Evolutionary conservation across 2,329 filamentous ascomycete species (phyloP), one percentile per base, ranked within the genome.

Genomic region (Chaetomium globosum): DNA sequence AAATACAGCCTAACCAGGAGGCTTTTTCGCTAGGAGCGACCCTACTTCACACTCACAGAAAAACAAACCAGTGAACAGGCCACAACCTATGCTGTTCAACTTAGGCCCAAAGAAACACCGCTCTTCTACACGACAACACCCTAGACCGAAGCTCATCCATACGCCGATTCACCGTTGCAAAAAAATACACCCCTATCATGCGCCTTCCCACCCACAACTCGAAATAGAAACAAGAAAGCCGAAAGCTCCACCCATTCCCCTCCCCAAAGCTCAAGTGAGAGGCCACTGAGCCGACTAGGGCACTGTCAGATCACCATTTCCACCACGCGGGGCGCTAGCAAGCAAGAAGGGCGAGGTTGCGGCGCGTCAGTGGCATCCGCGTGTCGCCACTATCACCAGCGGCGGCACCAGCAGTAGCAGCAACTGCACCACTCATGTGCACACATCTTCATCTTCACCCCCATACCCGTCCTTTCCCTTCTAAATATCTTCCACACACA

Each of bases 111-210:
- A 6, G 10, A 52, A 26, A 52, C 23, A 52, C 23, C 49, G 26
- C 49, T 52, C 49, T 52, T 26, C 19, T 52, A 28, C 49, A 52
- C 49, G 13, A 21, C 48, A 21, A 16, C 13, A 52, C 49, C 49
- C 5, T 4, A 23, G 7, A 28, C 49, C 49, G 23, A 26, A 26
- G 23, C 12, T 26, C 26, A 13, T 23, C 23, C 23, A 52, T 51
- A 30, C 49, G 49, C 49, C 49, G 49, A 52, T 52, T 52, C 49
- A 52, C 49, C 49, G 16, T 43, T 19, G 16, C 2, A 43, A 43
- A n/a, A 43, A 1, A 43, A n/a, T 19, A 43, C 49, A 26, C 23
- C 49, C 21, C 4, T 28, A 26, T 26, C 49, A 52, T 12, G 49
- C 28, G 28, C 13, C n/a, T 9, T 5, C 6, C 28, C 52, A n/a